Conservation (phyloP, 768 basidiomycete genomes). For the Naganishia randhawae region DNA sequence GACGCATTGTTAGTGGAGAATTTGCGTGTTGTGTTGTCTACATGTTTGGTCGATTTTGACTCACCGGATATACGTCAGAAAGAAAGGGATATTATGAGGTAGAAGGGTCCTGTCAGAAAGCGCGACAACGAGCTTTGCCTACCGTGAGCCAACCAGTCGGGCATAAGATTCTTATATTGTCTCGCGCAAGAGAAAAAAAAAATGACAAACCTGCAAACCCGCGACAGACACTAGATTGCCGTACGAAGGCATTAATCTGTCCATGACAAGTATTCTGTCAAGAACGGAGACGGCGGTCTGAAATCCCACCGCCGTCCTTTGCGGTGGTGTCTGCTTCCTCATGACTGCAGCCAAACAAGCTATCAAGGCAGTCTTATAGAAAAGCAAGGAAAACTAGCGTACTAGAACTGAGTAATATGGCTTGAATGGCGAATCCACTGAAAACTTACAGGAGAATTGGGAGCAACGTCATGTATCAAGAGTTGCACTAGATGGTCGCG, state of each 20-base stretch:
- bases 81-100: slow-evolving; percentile 75
- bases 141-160: neutral
- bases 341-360: slow-evolving; percentile 14
- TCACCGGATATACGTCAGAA: slow-evolving; percentile 84
- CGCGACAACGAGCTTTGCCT: slow-evolving; percentile 13
- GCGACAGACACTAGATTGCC: slow-evolving; percentile 92
- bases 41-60: slow-evolving; percentile 31
- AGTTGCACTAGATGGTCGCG: slow-evolving; percentile 16
- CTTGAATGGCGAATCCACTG: neutral
- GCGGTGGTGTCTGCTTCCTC: slow-evolving; percentile 9
- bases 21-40: neutral
- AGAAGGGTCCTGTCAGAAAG: slow-evolving; percentile 61
- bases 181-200: neutral
- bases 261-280: slow-evolving; percentile 57
- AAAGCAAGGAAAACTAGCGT: slow-evolving; percentile 24
- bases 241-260: slow-evolving; percentile 85
- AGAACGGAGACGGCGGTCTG: slow-evolving; percentile 8
- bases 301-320: neutral
- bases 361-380: slow-evolving; percentile 19
- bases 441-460: neutral
- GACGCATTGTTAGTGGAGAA: neutral
- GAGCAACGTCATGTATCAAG: slow-evolving; percentile 3
- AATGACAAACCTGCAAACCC: slow-evolving; percentile 69
- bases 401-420: neutral
- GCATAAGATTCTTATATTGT: neutral